phyloP scores from a whole-genome alignment of 805 yeast genomes.

The Candida easanensis region DNA sequence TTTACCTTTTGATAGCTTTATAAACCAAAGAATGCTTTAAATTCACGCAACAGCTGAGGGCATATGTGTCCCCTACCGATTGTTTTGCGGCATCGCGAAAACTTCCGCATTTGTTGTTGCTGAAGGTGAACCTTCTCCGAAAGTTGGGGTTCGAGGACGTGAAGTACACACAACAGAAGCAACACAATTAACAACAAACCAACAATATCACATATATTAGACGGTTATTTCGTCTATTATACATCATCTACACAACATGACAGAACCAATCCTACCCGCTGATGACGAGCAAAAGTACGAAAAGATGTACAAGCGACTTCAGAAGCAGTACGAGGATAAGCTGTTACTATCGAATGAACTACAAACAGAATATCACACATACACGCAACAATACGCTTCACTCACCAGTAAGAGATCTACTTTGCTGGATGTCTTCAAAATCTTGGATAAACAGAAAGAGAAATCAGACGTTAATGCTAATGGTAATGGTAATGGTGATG shows the following conservation, averaged over 20 bases:
- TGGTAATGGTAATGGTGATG: neutral
- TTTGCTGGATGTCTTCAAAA: constrained; percentile 5
- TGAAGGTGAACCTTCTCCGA: too few relatives aligned
- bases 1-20: too few relatives aligned
- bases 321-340: constrained; percentile 12
- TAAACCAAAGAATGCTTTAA: too few relatives aligned
- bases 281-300: constrained; percentile 4
- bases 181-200: too few relatives aligned
- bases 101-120: too few relatives aligned
- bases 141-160: too few relatives aligned
- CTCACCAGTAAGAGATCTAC: constrained; percentile 7
- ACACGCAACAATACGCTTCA: constrained; percentile 8
- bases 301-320: constrained; percentile 5
- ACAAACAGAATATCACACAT: constrained; percentile 5
- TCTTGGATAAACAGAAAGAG: neutral
- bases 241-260: neutral
- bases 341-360: constrained; percentile 7
- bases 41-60: too few relatives aligned
- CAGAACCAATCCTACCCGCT: neutral
- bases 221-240: too few relatives aligned
- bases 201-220: too few relatives aligned
- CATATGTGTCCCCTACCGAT: too few relatives aligned
- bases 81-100: too few relatives aligned
- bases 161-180: too few relatives aligned
- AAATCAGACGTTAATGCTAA: neutral